A percentile compares a stretch with the other conserved stretches of the same genome.
phyloP scores from a whole-genome alignment of 306 rosid genomes.

The Cotoneaster glaucophyllus region DNA sequence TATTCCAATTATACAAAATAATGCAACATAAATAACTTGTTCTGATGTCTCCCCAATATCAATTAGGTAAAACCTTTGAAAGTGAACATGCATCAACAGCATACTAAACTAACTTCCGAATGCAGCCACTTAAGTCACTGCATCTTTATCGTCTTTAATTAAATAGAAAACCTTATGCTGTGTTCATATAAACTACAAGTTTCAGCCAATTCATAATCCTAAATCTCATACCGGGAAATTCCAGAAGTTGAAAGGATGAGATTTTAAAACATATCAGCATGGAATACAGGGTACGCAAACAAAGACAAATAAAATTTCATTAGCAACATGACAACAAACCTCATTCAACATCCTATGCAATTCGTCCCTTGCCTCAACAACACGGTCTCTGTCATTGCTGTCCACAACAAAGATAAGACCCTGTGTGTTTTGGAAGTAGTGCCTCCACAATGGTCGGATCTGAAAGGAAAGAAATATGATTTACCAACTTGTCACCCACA shows the following conservation, averaged over 20 bases:
- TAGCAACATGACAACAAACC: slow-evolving; percentile 35
- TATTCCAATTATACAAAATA: not conserved
- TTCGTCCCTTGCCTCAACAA: slow-evolving; percentile 99
- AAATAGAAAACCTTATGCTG: not conserved
- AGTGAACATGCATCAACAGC: not conserved
- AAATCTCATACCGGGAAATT: not conserved
- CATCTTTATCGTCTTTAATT: not conserved
- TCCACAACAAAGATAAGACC: slow-evolving; percentile 99
- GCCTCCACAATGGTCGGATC: slow-evolving; percentile 99
- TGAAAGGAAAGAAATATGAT: slow-evolving; percentile 30
- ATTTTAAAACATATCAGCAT: not conserved
- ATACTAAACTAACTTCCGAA: not conserved
- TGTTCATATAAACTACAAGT: not conserved
- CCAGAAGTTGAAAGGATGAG: not conserved
- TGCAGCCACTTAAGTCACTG: not conserved
- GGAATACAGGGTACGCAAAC: not conserved
- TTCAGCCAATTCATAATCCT: not conserved
- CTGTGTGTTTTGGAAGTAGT: slow-evolving; percentile 98
- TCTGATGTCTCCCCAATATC: not conserved
- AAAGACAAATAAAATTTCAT: not conserved
- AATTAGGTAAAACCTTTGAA: not conserved
- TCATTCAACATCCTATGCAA: slow-evolving; percentile 99
- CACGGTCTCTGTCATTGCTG: slow-evolving; percentile 99
- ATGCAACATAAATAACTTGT: not conserved
- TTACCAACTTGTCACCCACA: not conserved